Base-by-base conservation (phyloP, 768 basidiomycete genomes). In the Panaeolus cyanescens region DNA sequence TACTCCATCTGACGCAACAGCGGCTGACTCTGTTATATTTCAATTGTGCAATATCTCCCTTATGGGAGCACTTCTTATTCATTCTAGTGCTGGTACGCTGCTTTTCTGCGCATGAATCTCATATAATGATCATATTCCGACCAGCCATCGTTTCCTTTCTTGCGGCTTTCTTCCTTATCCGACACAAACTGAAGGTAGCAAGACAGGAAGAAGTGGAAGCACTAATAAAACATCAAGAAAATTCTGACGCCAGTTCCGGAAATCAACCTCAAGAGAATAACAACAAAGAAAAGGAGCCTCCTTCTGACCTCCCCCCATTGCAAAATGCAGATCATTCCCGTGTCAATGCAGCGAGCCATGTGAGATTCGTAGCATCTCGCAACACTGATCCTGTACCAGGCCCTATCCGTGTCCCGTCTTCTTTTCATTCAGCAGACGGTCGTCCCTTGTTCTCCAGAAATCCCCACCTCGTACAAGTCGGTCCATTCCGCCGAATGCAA, bases 181-280 rank as follows among this genome's bases (percentile, higher is more conserved):
- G 80, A 36, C 85, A 85, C 74, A 84, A 82, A 62, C 71, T 87
- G 3, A 75, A 79, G 58, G 83, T 83, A 63, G 87, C 85, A 5
- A 80, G 75, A 30, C 75, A 75, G 3, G 81, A 84, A 54, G 80
- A 84, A 64, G 64, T 69, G 61, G 72, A 82, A 61, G 75, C 20
- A 59, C 62, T n/a, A 15, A 39, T 17, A 30, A 36, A 50, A 22
- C 37, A 39, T 39, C 37, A 39, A 39, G 37, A n/a, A 39, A 39
- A 39, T 19, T 39, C 37, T 39, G 15, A 39, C 7, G 37, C 17
- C 7, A 39, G 17, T 19, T 39, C 37, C 6, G 17, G 37, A 15
- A 39, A 39, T 19, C 17, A 39, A 39, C 17, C 3, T 17, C 10
- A 10, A 2, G 37, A 39, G 17, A 15, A 4, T 17, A 39, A 39